Conservation (phyloP, 2,329 filamentous ascomycete genomes). For the Colletotrichum filicis region DNA sequence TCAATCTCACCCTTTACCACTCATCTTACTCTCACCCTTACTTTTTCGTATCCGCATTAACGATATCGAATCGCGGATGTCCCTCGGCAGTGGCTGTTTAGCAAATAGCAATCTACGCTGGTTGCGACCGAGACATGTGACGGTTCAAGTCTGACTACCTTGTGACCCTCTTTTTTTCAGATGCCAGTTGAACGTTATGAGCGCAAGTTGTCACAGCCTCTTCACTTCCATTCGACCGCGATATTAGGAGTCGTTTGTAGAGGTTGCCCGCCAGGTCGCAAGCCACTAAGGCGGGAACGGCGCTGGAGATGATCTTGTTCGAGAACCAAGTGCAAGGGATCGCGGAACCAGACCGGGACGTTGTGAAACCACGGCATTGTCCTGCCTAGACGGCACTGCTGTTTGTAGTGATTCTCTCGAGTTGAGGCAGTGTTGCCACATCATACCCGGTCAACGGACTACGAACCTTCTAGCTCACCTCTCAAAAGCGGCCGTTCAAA, state of each 20-base stretch:
- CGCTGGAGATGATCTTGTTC: not conserved
- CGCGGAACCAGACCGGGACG: not conserved
- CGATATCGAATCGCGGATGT: not conserved
- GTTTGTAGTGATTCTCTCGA: not conserved
- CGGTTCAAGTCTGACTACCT: too few relatives aligned
- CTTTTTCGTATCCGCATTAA: not conserved
- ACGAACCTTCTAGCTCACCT: not conserved
- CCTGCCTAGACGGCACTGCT: not conserved
- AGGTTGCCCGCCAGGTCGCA: not conserved
- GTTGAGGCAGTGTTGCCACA: not conserved
- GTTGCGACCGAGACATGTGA: not conserved
- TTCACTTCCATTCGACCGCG: not conserved
- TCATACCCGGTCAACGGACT: too few relatives aligned
- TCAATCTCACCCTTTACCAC: not conserved
- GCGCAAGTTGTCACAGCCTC: not conserved
- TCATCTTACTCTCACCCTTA: not conserved
- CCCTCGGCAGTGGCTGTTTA: not conserved
- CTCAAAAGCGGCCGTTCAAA: slow-evolving; percentile 1
- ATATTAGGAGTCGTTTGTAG: not conserved
- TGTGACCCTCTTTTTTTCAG: not conserved
- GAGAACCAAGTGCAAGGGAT: not conserved
- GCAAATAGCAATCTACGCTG: not conserved
- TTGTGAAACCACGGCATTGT: not conserved
- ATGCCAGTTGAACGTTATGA: not conserved
- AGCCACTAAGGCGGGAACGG: too few relatives aligned